phyloP scores from a whole-genome alignment of 352 stramenopile species.

The Pythium aristosporum region DNA sequence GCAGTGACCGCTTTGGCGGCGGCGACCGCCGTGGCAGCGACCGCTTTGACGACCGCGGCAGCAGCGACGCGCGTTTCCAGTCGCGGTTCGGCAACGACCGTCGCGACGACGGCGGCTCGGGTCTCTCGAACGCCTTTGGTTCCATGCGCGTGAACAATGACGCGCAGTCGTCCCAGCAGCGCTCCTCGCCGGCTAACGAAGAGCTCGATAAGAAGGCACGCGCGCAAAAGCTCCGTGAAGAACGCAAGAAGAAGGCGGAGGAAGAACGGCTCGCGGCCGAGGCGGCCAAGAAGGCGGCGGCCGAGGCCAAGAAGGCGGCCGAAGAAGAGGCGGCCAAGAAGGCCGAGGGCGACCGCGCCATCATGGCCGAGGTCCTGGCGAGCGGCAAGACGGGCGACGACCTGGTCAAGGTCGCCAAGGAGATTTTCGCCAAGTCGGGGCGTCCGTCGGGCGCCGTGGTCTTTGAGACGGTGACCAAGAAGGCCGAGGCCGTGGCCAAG shows the following conservation, averaged over 20 bases:
- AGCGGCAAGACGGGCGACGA: slow-evolving; percentile 68
- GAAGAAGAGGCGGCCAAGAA: slow-evolving; percentile 51
- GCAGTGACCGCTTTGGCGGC: slow-evolving; percentile 26
- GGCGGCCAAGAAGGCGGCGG: slow-evolving; percentile 60
- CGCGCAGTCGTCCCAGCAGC: background rate
- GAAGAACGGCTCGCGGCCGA: slow-evolving; percentile 65
- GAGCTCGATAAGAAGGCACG: slow-evolving; percentile 53
- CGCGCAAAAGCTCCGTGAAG: slow-evolving; percentile 62
- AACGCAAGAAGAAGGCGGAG: slow-evolving; percentile 83
- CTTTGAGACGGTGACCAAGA: slow-evolving; percentile 49
- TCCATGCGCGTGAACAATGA: slow-evolving; percentile 48
- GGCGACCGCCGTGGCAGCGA: slow-evolving; percentile 17
- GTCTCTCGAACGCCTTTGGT: slow-evolving; percentile 39
- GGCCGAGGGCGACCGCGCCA: slow-evolving; percentile 49
- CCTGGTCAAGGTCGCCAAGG: slow-evolving; percentile 50
- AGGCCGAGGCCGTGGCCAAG: slow-evolving; percentile 69
- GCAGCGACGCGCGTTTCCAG: slow-evolving; percentile 23
- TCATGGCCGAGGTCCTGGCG: slow-evolving; percentile 60
- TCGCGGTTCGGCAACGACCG: slow-evolving; percentile 31
- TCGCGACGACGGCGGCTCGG: slow-evolving; percentile 26
- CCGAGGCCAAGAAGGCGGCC: slow-evolving; percentile 42
- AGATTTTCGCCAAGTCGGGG: slow-evolving; percentile 47
- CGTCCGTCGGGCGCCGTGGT: slow-evolving; percentile 46
- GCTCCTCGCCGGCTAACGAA: slow-evolving; percentile 9
- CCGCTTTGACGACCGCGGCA: slow-evolving; percentile 26